These are phyloP conservation scores for Russula olivacea DNA, from an alignment of 768 basidiomycete genomes.

Conservation along the genomic window DNA sequence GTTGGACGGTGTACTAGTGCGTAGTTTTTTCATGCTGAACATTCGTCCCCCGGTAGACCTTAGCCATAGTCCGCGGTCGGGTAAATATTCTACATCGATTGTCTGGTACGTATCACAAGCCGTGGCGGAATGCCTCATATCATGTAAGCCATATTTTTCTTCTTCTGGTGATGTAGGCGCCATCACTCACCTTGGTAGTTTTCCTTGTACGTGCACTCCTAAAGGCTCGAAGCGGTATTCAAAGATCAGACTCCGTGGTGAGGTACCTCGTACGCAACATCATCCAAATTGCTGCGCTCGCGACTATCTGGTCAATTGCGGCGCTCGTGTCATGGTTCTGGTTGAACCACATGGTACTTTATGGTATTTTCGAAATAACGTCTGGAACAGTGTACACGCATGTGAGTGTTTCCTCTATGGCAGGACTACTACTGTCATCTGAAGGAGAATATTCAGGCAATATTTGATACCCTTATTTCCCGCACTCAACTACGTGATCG, in stretches of 20 bases:
- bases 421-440: no score
- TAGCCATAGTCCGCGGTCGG: neutral
- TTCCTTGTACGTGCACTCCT: neutral
- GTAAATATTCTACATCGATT: neutral
- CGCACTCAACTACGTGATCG: neutral
- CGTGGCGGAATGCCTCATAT: neutral
- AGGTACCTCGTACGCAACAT: neutral
- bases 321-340: neutral
- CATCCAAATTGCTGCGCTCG: slow-evolving; percentile 5
- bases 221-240: neutral
- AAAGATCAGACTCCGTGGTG: neutral
- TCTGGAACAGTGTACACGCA: slow-evolving; percentile 6
- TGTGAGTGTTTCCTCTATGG: neutral
- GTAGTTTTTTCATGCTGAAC: neutral
- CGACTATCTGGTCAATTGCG: neutral
- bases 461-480: neutral
- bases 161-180: neutral
- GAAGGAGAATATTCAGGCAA: neutral
- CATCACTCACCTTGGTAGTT: neutral
- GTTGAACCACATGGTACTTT: neutral
- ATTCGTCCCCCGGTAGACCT: neutral
- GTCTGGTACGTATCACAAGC: slow-evolving; percentile 1
- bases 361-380: slow-evolving; percentile 1
- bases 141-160: neutral
- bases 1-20: fast-evolving